Conservation (phyloP, 148 eudicot genomes). For the Chenopodium album region DNA sequence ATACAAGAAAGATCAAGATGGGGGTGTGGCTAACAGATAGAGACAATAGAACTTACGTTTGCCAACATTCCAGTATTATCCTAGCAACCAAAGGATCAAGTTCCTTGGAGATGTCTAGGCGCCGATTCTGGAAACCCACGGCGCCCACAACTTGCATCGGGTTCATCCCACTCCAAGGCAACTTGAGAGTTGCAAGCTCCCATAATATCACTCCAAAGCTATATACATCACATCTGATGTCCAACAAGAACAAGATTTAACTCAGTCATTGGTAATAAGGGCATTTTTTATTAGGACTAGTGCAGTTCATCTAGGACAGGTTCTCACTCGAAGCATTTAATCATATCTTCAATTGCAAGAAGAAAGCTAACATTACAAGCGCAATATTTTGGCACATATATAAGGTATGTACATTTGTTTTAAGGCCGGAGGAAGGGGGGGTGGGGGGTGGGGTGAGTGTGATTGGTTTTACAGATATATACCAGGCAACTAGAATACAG, state of each 20-base stretch:
- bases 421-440: no score
- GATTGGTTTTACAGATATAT: background rate
- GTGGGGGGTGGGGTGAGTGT: no score
- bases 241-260: constrained; percentile 13
- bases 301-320: background rate
- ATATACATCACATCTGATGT: constrained; percentile 90
- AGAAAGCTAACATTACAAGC: background rate
- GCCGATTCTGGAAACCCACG: constrained; percentile 93
- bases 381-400: background rate
- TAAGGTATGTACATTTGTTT: background rate
- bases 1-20: background rate
- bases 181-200: constrained; percentile 90
- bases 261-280: background rate
- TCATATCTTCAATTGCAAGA: background rate
- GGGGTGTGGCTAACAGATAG: background rate
- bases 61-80: constrained; percentile 98
- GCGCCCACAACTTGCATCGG: constrained; percentile 99
- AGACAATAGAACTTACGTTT: constrained; percentile 53
- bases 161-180: constrained; percentile 99
- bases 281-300: background rate
- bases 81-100: constrained; percentile 86
- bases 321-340: background rate
- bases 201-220: constrained; percentile 95
- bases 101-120: constrained; percentile 92
- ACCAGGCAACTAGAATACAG: background rate